Evolutionary conservation across 2,329 filamentous ascomycete genomes (phyloP), one percentile per base, ranked within the genome.

Genomic region (Exophiala bonariae): DNA sequence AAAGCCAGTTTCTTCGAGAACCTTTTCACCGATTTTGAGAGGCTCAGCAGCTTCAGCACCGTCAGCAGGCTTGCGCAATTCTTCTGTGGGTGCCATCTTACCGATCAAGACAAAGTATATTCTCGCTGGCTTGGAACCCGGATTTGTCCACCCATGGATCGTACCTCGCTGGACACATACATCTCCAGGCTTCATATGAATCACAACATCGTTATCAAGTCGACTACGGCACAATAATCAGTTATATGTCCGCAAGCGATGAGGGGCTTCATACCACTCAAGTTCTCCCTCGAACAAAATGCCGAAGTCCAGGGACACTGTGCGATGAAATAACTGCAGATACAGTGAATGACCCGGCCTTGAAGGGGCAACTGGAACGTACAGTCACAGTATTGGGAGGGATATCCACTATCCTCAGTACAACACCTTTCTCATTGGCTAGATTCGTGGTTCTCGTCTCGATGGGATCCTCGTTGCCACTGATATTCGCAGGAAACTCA

Each of bases 271-370:
- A 41, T 13, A 47, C 44, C 44, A 47, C 9, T 26, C 48, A 11
- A 61, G 49, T 44, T 61, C 58, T 3, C 59, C 59, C 6, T 53
- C 43, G 31, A 61, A 50, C 19, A 61, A 40, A 32, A 61, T 55
- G n/a, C 54, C 59, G 45, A 61, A 61, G 37, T 61, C 59, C 17
- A 61, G 41, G 10, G 50, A 60, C 28, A 55, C 16, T 2, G 59
- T 61, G 17, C 59, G 50, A 42, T 61, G 59, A 43, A 59, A 61
- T 14, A 32, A 53, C 51, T 36, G 18, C 17, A n/a, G 43, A 47
- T n/a, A 4, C 13, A 6, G 19, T 19, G 3, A 42, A 17, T 19
- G 23, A 17, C 13, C 14, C 19, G 4, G 14, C 16, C 13, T 7
- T 22, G 10, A 19, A 19, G 6, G 13, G 13, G 4, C 35, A 19